Evolutionary conservation across 495 filamentous ascomycete genomes (phyloP).

Genomic region (Xylaria scruposa): DNA sequence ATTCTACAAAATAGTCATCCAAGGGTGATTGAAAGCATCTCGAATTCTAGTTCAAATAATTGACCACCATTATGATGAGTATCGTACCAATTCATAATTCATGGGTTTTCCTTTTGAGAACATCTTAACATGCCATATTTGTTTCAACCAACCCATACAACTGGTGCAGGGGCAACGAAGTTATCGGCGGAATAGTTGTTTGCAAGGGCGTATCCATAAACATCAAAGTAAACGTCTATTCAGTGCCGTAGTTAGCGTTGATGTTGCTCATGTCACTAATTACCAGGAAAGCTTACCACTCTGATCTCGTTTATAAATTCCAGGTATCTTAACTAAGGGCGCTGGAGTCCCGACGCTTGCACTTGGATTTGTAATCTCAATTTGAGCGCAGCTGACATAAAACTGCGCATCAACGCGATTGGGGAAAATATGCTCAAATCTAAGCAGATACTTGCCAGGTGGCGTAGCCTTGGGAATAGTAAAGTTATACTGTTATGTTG

Average conservation of each 20-base stretch:
- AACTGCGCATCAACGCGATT: not conserved
- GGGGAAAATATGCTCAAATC: not conserved
- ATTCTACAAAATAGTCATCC: not conserved
- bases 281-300: not conserved
- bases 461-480: not conserved
- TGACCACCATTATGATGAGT: not conserved
- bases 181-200: not conserved
- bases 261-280: not conserved
- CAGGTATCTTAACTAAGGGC: not conserved
- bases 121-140: not conserved
- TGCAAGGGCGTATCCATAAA: not conserved
- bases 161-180: not conserved
- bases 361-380: not conserved
- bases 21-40: not conserved
- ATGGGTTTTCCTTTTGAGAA: not conserved
- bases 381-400: conserved; percentile 1
- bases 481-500: conserved; percentile 5
- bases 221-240: not conserved
- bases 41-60: not conserved
- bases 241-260: not conserved
- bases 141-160: not conserved
- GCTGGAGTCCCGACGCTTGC: not conserved
- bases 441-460: not conserved
- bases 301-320: not conserved
- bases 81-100: not conserved